phyloP scores from a whole-genome alignment of 1,139 yeast genomes.

The Lodderomyces theae region DNA sequence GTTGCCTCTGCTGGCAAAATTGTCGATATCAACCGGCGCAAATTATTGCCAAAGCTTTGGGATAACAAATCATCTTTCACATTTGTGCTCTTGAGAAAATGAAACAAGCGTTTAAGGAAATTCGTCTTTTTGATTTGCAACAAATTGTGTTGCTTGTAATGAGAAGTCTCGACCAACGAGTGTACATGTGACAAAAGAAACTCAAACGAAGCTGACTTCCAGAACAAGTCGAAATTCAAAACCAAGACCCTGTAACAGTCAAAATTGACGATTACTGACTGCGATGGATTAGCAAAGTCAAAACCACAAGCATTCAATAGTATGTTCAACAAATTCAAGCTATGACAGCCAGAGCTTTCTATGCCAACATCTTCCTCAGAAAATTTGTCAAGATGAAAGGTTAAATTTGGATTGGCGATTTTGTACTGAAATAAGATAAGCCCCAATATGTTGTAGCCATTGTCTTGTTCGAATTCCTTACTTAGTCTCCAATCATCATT shows the following conservation, averaged over 20 bases:
- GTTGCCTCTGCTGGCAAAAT: constrained; percentile 33
- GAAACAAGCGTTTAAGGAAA: constrained; percentile 51
- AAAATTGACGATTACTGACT: constrained; percentile 31
- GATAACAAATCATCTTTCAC: constrained; percentile 15
- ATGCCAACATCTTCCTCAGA: constrained; percentile 8
- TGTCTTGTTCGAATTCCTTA: constrained; percentile 43
- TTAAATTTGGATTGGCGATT: constrained; percentile 22
- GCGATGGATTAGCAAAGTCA: constrained; percentile 23
- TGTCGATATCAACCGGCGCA: constrained; percentile 21
- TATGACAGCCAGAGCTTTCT: constrained; percentile 10
- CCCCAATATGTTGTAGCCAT: constrained; percentile 40
- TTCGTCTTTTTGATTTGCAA: constrained; percentile 52
- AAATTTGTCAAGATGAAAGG: constrained; percentile 14
- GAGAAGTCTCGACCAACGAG: constrained; percentile 51
- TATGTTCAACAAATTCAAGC: constrained; percentile 19
- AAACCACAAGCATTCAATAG: constrained; percentile 27
- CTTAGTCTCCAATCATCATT: constrained; percentile 37
- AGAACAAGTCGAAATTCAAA: constrained; percentile 35
- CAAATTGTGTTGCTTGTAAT: constrained; percentile 47
- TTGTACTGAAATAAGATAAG: constrained; percentile 32
- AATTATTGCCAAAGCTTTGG: constrained; percentile 17
- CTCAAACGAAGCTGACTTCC: constrained; percentile 42
- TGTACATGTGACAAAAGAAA: constrained; percentile 56
- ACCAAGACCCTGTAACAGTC: constrained; percentile 30
- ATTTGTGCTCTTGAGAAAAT: constrained; percentile 41